These are phyloP conservation scores for Dendrobium huoshanense DNA, from an alignment of 106 monocot species.

Conservation along the genomic window DNA sequence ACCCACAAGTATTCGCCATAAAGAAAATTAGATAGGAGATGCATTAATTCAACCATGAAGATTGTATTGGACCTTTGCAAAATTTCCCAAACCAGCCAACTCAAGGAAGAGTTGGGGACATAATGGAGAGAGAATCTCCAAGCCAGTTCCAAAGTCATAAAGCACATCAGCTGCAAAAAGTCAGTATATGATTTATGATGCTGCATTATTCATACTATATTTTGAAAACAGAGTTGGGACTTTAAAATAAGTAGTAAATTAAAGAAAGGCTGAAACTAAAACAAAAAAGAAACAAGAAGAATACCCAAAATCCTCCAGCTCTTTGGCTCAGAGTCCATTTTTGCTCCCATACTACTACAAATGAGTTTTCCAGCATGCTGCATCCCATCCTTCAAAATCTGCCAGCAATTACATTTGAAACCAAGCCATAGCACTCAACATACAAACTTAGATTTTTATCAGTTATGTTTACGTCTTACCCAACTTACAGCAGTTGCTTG, in stretches of 20 bases:
- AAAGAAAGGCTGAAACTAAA: neutral
- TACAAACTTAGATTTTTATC: neutral
- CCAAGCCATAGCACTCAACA: neutral
- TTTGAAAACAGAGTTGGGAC: neutral
- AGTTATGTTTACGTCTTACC: slow-evolving; percentile 38
- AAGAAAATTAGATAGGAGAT: neutral
- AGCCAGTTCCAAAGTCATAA: slow-evolving; percentile 87
- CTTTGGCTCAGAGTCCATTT: slow-evolving; percentile 98
- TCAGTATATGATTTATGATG: slow-evolving; percentile 9
- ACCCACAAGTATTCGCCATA: neutral
- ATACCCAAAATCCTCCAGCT: slow-evolving; percentile 96
- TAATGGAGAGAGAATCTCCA: slow-evolving; percentile 91
- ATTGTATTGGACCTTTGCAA: slow-evolving; percentile 66
- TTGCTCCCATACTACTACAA: slow-evolving; percentile 93
- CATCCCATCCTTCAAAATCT: slow-evolving; percentile 99
- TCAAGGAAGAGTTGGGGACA: slow-evolving; percentile 95
- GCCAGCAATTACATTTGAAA: slow-evolving; percentile 13
- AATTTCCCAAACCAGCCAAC: slow-evolving; percentile 90
- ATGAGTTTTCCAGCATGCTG: slow-evolving; percentile 98
- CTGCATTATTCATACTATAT: slow-evolving; percentile 2
- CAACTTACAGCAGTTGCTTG: slow-evolving; percentile 97
- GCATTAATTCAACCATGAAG: neutral
- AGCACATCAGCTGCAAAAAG: slow-evolving; percentile 78
- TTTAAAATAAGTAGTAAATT: slow-evolving; percentile 3
- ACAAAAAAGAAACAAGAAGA: neutral